phyloP scores from a whole-genome alignment of 2,329 filamentous ascomycete species.

The Cylindrodendrum hubeiense region DNA sequence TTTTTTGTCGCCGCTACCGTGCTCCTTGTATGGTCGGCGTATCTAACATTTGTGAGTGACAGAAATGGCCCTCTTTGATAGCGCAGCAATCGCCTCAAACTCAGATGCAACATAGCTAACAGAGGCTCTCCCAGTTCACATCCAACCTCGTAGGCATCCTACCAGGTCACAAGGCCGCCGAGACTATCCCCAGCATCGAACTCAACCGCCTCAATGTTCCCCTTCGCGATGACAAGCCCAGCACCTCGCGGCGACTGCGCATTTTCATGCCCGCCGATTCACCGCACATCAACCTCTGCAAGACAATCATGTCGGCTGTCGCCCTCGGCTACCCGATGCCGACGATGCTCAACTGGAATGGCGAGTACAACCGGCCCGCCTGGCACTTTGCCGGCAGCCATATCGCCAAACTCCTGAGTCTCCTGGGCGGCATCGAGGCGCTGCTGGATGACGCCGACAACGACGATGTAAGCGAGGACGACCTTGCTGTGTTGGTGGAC shows the following conservation, averaged over 20 bases:
- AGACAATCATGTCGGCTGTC: conserved; percentile 53
- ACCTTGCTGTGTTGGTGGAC: conserved; percentile 53
- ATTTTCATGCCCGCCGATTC: conserved; percentile 55
- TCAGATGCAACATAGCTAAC: not conserved
- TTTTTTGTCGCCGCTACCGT: not conserved
- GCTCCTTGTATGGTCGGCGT: conserved; percentile 26
- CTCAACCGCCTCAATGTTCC: conserved; percentile 27
- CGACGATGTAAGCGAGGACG: conserved; percentile 42
- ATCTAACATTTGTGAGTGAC: conserved; percentile 1
- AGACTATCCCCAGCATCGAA: conserved; percentile 21
- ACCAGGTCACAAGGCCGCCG: not conserved
- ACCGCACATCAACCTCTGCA: conserved; percentile 54
- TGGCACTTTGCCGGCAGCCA: conserved; percentile 55
- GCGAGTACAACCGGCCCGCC: conserved; percentile 52
- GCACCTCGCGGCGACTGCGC: conserved; percentile 45
- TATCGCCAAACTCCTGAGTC: conserved; percentile 53
- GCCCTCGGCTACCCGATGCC: conserved; percentile 54
- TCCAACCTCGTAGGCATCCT: not conserved
- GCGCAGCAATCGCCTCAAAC: not conserved
- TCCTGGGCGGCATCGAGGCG: conserved; percentile 47
- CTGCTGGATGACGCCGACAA: conserved; percentile 39
- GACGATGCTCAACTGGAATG: conserved; percentile 52
- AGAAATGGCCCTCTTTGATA: not conserved
- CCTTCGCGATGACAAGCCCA: conserved; percentile 7
- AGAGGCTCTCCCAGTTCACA: conserved; percentile 24